Percentiles rank a stretch among this genome's conserved stretches.
These are phyloP conservation scores for Solanum hybrid DNA, from an alignment of 305 asterid genomes.

Conservation along the genomic window DNA sequence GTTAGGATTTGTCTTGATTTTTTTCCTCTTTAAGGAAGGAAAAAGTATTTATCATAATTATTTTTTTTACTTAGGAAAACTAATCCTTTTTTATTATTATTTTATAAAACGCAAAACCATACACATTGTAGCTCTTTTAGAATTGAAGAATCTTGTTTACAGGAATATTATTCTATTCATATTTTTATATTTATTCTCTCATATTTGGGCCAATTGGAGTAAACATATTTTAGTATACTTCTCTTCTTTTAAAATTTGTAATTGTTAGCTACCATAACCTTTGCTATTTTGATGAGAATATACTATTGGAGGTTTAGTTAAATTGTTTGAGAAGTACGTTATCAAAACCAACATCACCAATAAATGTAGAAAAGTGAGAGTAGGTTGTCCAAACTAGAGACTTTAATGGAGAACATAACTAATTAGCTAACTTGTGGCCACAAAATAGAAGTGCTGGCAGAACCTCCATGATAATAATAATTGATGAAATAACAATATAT, in stretches of 20 bases:
- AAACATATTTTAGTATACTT: not conserved
- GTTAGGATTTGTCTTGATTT: not conserved
- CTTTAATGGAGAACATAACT: not conserved
- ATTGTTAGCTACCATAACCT: not conserved
- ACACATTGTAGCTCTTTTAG: not conserved
- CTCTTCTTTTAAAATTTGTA: not conserved
- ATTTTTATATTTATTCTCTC: too few relatives aligned
- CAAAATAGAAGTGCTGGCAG: not conserved
- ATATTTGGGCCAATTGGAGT: not conserved
- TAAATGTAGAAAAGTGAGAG: not conserved
- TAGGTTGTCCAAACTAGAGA: slow-evolving; percentile 3
- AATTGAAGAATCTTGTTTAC: not conserved
- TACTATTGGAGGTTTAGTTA: not conserved
- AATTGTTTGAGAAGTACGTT: not conserved
- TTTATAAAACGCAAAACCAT: not conserved
- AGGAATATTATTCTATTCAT: not conserved
- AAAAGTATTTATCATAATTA: too few relatives aligned
- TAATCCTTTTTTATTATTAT: not conserved
- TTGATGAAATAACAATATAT: not conserved
- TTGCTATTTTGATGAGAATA: not conserved
- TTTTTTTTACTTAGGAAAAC: not conserved
- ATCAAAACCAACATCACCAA: not conserved
- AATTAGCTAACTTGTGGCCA: not conserved
- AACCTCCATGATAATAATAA: not conserved
- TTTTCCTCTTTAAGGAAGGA: not conserved